Conservation (phyloP, 345 rosid species). For the Eucalyptus fibrosa region DNA sequence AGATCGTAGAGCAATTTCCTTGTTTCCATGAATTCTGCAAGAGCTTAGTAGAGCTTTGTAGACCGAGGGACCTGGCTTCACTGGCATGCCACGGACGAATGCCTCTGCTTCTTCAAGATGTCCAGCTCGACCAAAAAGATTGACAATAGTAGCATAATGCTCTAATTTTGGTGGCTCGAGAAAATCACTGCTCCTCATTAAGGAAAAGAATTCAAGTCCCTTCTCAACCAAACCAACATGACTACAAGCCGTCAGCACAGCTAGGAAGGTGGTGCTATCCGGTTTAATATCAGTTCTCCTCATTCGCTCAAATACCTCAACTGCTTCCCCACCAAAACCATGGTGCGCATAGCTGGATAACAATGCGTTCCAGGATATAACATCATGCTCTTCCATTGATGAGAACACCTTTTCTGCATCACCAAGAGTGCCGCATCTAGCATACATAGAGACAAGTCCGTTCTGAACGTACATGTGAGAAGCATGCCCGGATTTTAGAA, state of each 20-base stretch:
- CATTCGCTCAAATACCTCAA: conserved; percentile 20
- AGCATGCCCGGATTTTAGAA: conserved; percentile 10
- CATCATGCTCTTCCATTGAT: conserved; percentile 10
- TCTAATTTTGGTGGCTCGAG: conserved; percentile 6
- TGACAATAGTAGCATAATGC: conserved; percentile 21
- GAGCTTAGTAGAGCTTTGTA: conserved; percentile 22
- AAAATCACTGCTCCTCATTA: neutral
- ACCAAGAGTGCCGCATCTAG: conserved; percentile 14
- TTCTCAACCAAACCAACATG: conserved; percentile 21
- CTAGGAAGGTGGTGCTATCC: conserved; percentile 16
- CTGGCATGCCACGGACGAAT: conserved; percentile 5
- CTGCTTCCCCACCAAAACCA: conserved; percentile 12
- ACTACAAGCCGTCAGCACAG: conserved; percentile 21
- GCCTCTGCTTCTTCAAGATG: conserved; percentile 20
- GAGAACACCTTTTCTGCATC: conserved; percentile 10
- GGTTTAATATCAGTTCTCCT: conserved; percentile 9
- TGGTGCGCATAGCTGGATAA: conserved; percentile 13
- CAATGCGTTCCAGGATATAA: conserved; percentile 27
- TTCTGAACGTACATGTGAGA: conserved; percentile 7
- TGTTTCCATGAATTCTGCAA: conserved; percentile 22
- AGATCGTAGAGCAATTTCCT: conserved; percentile 10
- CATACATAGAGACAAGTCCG: conserved; percentile 23
- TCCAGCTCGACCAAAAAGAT: conserved; percentile 24
- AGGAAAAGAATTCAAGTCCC: conserved; percentile 19
- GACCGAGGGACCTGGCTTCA: conserved; percentile 9